Base-by-base conservation (phyloP, 2,329 filamentous ascomycete species). In the Diaporthe sp. region DNA sequence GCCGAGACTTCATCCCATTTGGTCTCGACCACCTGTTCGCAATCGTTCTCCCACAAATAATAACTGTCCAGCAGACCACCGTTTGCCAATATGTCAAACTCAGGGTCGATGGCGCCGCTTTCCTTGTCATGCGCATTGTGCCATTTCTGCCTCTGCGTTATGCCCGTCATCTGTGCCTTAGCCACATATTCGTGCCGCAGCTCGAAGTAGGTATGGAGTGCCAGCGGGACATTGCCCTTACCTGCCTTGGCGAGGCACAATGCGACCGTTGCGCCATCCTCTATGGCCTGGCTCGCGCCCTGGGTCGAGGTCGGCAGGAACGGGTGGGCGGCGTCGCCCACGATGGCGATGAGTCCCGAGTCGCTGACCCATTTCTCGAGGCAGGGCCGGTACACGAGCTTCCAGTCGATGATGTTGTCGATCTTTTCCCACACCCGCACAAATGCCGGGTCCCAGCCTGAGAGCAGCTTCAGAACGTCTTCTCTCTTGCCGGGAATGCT, bases 11-110 rank as follows among this genome's bases (percentile, higher is more conserved):
- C 49, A 28, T 53, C 49, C 49, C 49, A 53, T 53, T 13, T 53
- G 12, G 49, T 53, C 49, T 53, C 49, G 49, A 53, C 49, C 49
- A 53, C 49, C 49, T 28, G 9, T 28, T 53, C 49, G 49, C 49
- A 53, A 53, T 53, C 49, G n/a, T 53, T 53, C 49, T 53, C 49
- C 49, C 49, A 53, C 49, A 53, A 25, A 28, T 53, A 53, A 53
- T 53, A 53, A 53, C 49, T 53, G 22, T 53, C 49, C 49, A 53
- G 13, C 49, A 53, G 28, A 31, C 31, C 31, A n/a, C 49, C 49
- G 8, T 53, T 53, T 53, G 49, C 49, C 49, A 53, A 53, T 53
- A 53, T 53, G 12, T 53, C 49, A 28, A 53, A 53, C n/a, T 53
- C 15, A 4, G 49, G 49, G 10, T 53, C 12, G 12, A 53, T 10